phyloP scores from a whole-genome alignment of 164 flowering plant species.

The Annona cherimola region DNA sequence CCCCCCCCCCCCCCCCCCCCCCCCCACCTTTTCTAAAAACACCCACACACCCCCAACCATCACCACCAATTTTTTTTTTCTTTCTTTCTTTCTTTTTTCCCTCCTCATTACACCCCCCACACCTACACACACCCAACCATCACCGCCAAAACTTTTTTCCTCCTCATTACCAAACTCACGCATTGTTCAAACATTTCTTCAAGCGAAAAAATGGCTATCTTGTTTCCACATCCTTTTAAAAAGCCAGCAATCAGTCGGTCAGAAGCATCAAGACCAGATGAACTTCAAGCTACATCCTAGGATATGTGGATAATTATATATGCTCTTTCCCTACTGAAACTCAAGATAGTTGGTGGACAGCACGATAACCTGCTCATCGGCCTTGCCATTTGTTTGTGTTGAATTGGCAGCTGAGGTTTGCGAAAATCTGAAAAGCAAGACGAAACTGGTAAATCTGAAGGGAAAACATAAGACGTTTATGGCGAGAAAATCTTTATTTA shows the following conservation, averaged over 20 bases:
- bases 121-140: too few species aligned
- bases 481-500: too few species aligned
- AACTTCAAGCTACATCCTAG: not conserved
- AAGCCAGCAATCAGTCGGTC: not conserved
- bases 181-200: not conserved
- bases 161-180: too few species aligned
- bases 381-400: conserved; percentile 41
- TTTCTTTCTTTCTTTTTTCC: too few species aligned
- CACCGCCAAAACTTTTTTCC: too few species aligned
- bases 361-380: conserved; percentile 27
- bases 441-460: not conserved
- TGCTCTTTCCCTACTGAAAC: not conserved
- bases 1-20: too few species aligned
- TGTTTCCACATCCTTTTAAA: not conserved
- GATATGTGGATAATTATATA: not conserved
- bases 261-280: not conserved
- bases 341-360: not conserved
- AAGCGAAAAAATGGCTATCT: not conserved
- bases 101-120: too few species aligned
- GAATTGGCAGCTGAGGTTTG: conserved; percentile 22
- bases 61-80: too few species aligned
- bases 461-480: not conserved
- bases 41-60: too few species aligned
- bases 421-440: conserved; percentile 40
- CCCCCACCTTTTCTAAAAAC: too few species aligned